Base-by-base conservation (phyloP, 176 grass and related monocot species). In the Lolium rigidum region DNA sequence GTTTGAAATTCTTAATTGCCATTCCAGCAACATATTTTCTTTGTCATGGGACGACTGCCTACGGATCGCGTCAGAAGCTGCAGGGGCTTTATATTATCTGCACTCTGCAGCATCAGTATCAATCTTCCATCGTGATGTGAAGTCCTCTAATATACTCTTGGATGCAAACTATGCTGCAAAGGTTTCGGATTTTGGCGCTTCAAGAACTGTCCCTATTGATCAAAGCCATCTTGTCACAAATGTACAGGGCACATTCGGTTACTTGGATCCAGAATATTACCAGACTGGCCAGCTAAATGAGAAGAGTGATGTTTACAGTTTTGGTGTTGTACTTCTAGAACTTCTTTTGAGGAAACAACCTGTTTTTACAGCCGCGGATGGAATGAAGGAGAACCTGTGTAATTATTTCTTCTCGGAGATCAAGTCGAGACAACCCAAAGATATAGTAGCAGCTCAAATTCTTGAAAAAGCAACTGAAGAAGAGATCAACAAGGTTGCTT, bases 281-380 rank as follows among this genome's bases (percentile, higher is more conserved):
- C 47, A 75, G 22, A 75, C 72, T 9, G 14, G 14, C 22, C 13
- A 52, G 72, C 72, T 75, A 75, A 75, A 75, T 50, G 47, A 75
- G 72, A 75, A 75, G 72, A 75, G 72, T 75, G 72, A 75, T 2
- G 72, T 75, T 17, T 75, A 75, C 13, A 2, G 72, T 52, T 52
- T 75, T 52, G 72, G 72, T 8, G 22, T 75, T 46, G 22, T 51
- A 26, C 71, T 51, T 22, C 72, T 75, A 17, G 72, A 75, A 75
- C 72, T 75, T 75, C 72, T 75, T 75, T 28, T 28, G 13, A 75
- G 72, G 72, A 75, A 75, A 51, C 7, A 75, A 0, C 7, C 72
- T 17, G 46, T 75, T 16, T 75, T 51, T 17, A 75, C 72, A 75
- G 21, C 47, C 6, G 47, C n/a, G n/a, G n/a, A 75, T 21, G 72